A percentile compares a stretch with the other conserved stretches of the same genome.
phyloP scores from a whole-genome alignment of 2,329 filamentous ascomycete species.

The Parasarocladium wereldwijsianum region DNA sequence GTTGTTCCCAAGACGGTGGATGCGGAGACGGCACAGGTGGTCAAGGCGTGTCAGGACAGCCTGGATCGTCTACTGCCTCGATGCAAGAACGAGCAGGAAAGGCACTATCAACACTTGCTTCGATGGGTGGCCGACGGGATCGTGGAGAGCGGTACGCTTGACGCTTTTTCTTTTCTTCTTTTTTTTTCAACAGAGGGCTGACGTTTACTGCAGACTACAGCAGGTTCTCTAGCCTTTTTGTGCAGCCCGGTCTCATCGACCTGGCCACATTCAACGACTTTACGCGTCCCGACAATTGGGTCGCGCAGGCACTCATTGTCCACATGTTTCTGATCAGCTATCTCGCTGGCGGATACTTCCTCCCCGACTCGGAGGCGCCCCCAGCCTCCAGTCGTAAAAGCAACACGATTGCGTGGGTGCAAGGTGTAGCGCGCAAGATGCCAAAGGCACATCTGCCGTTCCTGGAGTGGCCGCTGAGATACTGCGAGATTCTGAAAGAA shows the following conservation, averaged over 20 bases:
- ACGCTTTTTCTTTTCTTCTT: too few relatives aligned
- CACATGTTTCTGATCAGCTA: conserved; percentile 21
- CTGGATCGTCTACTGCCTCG: too few relatives aligned
- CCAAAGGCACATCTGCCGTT: conserved; percentile 9
- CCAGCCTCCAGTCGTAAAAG: conserved; percentile 11
- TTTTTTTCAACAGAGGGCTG: too few relatives aligned
- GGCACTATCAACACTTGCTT: conserved; percentile 8
- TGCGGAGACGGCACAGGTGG: too few relatives aligned
- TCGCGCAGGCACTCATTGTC: conserved; percentile 19
- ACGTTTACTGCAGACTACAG: too few relatives aligned
- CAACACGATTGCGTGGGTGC: conserved; percentile 12
- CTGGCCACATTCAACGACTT: conserved; percentile 18
- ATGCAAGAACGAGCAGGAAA: conserved; percentile 8
- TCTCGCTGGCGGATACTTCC: conserved; percentile 11
- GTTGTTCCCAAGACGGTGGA: too few relatives aligned
- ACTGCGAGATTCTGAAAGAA: conserved; percentile 10
- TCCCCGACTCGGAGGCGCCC: conserved; percentile 9
- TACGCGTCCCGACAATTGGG: conserved; percentile 14
- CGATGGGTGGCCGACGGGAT: conserved; percentile 7
- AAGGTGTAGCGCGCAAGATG: conserved; percentile 8
- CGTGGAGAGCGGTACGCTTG: too few relatives aligned
- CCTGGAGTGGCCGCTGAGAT: conserved; percentile 10
- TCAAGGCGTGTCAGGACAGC: too few relatives aligned
- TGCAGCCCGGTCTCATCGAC: conserved; percentile 8
- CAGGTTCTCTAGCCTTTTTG: too few relatives aligned